phyloP scores from a whole-genome alignment of 176 grass and related monocot genomes.

The Oryza coarctata region DNA sequence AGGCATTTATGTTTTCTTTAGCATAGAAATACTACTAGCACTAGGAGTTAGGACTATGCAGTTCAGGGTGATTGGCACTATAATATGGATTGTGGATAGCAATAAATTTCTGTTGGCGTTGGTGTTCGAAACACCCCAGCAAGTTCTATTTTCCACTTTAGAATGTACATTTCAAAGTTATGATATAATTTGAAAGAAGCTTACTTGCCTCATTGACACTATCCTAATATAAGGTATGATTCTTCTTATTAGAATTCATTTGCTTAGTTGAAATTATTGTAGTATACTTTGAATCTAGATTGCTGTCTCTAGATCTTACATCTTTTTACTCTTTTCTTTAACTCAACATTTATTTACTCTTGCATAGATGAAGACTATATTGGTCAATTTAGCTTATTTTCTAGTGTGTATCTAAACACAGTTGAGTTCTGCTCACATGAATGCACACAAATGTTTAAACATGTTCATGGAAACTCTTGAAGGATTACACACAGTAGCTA shows the following conservation, averaged over 20 bases:
- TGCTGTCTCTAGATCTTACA: neutral
- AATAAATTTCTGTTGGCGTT: neutral
- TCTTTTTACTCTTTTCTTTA: neutral
- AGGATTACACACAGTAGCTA: slow-evolving; percentile 21
- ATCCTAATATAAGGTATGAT: neutral
- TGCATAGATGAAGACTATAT: neutral
- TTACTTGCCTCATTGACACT: neutral
- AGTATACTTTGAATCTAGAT: neutral
- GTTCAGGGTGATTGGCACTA: neutral
- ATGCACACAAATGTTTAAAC: slow-evolving; percentile 18
- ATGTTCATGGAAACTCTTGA: slow-evolving; percentile 17
- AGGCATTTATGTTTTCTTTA: slow-evolving; percentile 20
- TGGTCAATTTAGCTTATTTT: slow-evolving; percentile 2
- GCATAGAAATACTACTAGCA: slow-evolving; percentile 13
- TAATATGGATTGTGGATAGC: neutral
- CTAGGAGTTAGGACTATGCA: slow-evolving; percentile 1
- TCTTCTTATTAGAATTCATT: slow-evolving; percentile 6
- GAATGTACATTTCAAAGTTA: neutral
- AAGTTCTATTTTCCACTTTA: neutral
- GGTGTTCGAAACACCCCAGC: neutral
- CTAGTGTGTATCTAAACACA: neutral
- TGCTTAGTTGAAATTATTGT: neutral
- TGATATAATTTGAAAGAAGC: neutral
- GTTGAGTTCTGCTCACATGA: slow-evolving; percentile 3
- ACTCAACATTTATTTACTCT: neutral